A percentile compares a stretch with the other conserved stretches of the same genome.
Evolutionary conservation across 352 stramenopile species (phyloP).

Genomic region (Phytopythium litorale): DNA sequence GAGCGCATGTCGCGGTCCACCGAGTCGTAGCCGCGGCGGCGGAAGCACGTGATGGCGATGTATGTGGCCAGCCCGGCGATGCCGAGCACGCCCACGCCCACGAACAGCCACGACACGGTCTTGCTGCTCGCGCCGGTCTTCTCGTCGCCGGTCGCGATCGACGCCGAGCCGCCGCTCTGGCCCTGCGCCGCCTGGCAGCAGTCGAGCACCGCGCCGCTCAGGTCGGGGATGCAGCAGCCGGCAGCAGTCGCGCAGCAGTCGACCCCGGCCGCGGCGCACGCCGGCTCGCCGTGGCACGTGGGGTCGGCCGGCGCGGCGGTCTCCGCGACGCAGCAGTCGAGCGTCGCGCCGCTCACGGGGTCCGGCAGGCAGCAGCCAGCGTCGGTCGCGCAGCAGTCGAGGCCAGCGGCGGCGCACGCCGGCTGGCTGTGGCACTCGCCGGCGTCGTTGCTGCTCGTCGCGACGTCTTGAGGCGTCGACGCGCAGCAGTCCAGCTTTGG

Average conservation of each 20-base stretch:
- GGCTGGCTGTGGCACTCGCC: constrained; percentile 36
- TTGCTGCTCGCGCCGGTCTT: constrained; percentile 7
- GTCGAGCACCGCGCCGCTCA: constrained; percentile 17
- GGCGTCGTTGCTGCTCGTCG: constrained; percentile 5
- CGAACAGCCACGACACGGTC: constrained; percentile 25
- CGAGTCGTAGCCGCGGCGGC: constrained; percentile 59
- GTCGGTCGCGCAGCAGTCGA: constrained; percentile 41
- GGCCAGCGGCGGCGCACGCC: constrained; percentile 28
- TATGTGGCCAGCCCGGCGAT: constrained; percentile 37
- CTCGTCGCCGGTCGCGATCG: constrained; percentile 4
- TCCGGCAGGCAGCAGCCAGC: constrained; percentile 43
- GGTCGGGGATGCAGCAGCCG: constrained; percentile 35
- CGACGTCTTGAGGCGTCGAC: constrained; percentile 4
- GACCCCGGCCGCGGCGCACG: constrained; percentile 26
- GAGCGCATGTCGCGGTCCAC: constrained; percentile 60
- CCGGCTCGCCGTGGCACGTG: constrained; percentile 29
- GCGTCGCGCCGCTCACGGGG: constrained; percentile 17
- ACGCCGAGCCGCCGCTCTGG: neutral
- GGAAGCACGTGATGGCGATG: constrained; percentile 49
- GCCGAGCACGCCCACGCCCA: constrained; percentile 36
- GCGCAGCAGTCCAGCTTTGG: constrained; percentile 42
- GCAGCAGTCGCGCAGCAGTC: constrained; percentile 28
- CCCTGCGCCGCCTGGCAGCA: constrained; percentile 23
- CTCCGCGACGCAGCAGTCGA: constrained; percentile 37
- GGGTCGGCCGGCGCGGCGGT: constrained; percentile 1